phyloP scores from a whole-genome alignment of 139 green algal genomes.

The Volvox africanus region DNA sequence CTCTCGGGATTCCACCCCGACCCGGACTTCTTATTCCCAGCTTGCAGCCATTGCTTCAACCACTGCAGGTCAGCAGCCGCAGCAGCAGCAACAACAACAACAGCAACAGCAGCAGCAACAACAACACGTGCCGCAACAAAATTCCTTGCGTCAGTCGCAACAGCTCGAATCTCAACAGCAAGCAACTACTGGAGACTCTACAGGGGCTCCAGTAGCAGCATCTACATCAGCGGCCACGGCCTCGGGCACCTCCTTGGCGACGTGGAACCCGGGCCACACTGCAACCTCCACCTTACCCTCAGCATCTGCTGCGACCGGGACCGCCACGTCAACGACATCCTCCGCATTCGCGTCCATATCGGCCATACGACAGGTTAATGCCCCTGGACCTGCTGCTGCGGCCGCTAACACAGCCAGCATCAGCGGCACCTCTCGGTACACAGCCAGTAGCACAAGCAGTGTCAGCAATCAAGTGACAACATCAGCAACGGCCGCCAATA shows the following conservation, averaged over 20 bases:
- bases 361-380: not conserved
- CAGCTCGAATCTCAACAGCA: not conserved
- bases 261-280: no score
- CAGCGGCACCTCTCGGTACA: not conserved
- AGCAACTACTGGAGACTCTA: not conserved
- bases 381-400: no score
- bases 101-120: not conserved
- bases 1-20: slow-evolving; percentile 28
- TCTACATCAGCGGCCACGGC: not conserved
- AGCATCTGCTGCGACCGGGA: not conserved
- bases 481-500: not conserved
- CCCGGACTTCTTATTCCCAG: not conserved
- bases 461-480: not conserved
- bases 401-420: not conserved
- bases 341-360: not conserved
- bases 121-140: not conserved
- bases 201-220: no score
- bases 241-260: not conserved
- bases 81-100: slow-evolving; percentile 11
- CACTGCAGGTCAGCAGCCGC: not conserved
- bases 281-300: not conserved
- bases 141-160: not conserved
- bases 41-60: not conserved
- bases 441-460: not conserved
- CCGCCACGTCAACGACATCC: not conserved